phyloP scores from a whole-genome alignment of 106 monocot species.

The Dioscorea dumetorum region DNA sequence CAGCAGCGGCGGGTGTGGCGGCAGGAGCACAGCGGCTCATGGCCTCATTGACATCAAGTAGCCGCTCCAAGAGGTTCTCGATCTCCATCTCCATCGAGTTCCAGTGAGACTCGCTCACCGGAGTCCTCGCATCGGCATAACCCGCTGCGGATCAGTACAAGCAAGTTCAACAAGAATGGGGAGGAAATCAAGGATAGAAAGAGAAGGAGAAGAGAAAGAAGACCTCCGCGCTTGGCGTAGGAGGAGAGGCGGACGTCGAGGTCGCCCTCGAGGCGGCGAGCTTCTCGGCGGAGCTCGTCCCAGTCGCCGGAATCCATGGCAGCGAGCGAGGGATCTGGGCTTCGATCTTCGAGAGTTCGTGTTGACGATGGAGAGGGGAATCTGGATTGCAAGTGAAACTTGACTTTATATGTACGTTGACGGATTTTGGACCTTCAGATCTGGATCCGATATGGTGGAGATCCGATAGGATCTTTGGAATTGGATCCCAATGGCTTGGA shows the following conservation, averaged over 20 bases:
- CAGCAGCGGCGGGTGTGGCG: conserved; percentile 8
- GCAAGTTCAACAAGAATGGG: neutral
- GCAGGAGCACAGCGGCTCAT: conserved; percentile 28
- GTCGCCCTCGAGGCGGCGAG: conserved; percentile 30
- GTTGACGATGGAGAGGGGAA: too few relatives aligned
- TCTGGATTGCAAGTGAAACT: too few relatives aligned
- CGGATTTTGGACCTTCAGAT: too few relatives aligned
- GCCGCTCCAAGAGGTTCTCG: conserved; percentile 17
- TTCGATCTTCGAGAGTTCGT: too few relatives aligned
- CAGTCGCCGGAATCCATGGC: conserved; percentile 8
- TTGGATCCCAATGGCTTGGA: too few relatives aligned
- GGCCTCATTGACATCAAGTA: conserved; percentile 29
- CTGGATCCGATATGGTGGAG: too few relatives aligned
- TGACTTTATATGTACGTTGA: too few relatives aligned
- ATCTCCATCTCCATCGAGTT: conserved; percentile 35
- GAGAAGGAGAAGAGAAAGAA: neutral
- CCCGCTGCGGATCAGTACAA: conserved; percentile 3
- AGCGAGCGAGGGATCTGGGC: too few relatives aligned
- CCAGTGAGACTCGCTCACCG: conserved; percentile 17
- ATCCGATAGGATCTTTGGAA: too few relatives aligned
- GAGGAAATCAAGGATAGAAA: neutral
- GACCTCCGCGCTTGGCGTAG: conserved; percentile 31
- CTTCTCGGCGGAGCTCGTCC: conserved; percentile 25
- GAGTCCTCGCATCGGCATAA: conserved; percentile 13
- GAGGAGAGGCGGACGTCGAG: conserved; percentile 41